Conservation (phyloP, 495 filamentous ascomycete species). For the Hapsidospora chrysogenum region DNA sequence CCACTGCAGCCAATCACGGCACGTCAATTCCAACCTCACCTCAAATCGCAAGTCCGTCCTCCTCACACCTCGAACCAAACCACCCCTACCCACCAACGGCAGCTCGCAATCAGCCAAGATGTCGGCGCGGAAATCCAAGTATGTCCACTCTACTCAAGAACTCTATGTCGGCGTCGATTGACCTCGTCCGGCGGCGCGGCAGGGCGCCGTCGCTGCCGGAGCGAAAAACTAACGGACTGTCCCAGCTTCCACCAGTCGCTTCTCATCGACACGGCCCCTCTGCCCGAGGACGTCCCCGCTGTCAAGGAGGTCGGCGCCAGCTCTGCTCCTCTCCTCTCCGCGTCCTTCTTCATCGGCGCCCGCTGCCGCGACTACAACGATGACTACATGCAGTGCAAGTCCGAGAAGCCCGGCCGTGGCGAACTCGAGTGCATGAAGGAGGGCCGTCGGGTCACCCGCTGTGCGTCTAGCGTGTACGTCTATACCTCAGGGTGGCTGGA, state of each 20-base stretch:
- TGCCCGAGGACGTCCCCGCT: slow-evolving; percentile 76
- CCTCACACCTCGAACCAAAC: slow-evolving; percentile 11
- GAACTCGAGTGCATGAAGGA: slow-evolving; percentile 93
- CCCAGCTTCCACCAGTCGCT: slow-evolving; percentile 79
- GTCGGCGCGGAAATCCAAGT: slow-evolving; percentile 31
- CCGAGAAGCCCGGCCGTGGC: slow-evolving; percentile 66
- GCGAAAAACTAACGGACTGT: slow-evolving; percentile 9
- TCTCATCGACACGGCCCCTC: slow-evolving; percentile 90
- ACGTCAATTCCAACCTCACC: slow-evolving; percentile 10
- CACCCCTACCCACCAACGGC: slow-evolving; percentile 7
- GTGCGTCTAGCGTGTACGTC: slow-evolving; percentile 88
- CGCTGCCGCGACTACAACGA: slow-evolving; percentile 85
- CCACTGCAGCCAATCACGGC: slow-evolving; percentile 8
- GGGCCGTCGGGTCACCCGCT: slow-evolving; percentile 87
- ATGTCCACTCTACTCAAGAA: slow-evolving; percentile 16
- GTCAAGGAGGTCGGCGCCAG: slow-evolving; percentile 83
- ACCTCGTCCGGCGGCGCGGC: no score
- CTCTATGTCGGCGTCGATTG: background rate
- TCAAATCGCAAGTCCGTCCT: slow-evolving; percentile 1
- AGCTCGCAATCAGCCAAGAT: slow-evolving; percentile 17
- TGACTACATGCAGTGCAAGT: slow-evolving; percentile 99
- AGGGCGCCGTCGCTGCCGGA: background rate
- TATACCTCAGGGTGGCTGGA: background rate
- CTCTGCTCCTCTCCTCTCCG: slow-evolving; percentile 79
- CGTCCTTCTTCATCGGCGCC: slow-evolving; percentile 94